Base-by-base conservation (phyloP, 2,329 filamentous ascomycete species). In the Colletotrichum tamarilloi region DNA sequence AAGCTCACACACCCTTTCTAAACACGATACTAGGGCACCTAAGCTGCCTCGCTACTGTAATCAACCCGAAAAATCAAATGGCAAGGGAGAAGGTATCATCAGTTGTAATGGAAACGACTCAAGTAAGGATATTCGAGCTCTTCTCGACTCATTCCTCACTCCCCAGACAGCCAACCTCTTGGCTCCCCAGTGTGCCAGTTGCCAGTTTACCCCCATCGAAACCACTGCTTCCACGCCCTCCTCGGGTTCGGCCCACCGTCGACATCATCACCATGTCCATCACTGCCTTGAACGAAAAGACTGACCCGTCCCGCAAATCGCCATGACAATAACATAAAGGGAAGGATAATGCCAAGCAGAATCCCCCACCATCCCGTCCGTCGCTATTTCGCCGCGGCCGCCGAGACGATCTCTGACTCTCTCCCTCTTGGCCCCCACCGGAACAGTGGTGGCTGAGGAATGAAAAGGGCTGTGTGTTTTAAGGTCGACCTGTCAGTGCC, bases 401-500 rank as follows among this genome's bases (percentile, higher is more conserved):
- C n/a, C 58, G 35, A 42, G n/a, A 22, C 9, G 38, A 35, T 24
- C 11, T 59, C 19, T 32, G 30, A n/a, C 19, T n/a, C 11, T 59
- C 5, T 22, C 57, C 22, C 58, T n/a, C 56, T 24, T 38, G 5
- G 7, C 38, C 7, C 38, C 35, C 26, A 28, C 59, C 59, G 5
- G 59, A 5, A 52, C 38, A n/a, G 19, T 19, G 19, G 42, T 62
- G 26, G 59, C 59, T 52, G 19, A 52, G 38, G 58, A 24, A 16
- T 14, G 14, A 7, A 19, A 49, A 49, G 42, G 42, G 19, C 42
- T n/a, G 19, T 52, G 59, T 52, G 59, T 52, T 49, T 62, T 62
- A 62, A 62, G 59, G 59, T 22, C 59, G 59, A 22, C 59, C 59
- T 62, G 59, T 62, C 59, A 62, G 49, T 30, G 59, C 59, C 46